Evolutionary conservation across 2,329 filamentous ascomycete species (phyloP).

Genomic region (Aureobasidium sp.): DNA sequence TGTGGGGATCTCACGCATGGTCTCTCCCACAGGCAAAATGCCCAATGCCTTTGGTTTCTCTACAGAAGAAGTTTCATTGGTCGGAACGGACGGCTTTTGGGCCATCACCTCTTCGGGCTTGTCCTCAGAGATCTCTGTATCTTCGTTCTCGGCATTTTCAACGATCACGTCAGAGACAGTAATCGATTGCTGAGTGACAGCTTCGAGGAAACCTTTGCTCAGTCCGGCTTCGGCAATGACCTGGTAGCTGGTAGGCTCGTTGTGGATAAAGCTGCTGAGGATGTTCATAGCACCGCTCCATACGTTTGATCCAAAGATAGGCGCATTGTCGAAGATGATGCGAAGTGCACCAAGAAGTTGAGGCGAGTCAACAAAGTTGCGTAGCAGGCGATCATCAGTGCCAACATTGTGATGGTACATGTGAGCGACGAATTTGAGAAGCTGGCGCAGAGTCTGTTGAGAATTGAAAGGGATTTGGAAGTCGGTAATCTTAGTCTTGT

Average conservation of each 20-base stretch:
- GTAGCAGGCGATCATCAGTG: slow-evolving; percentile 80
- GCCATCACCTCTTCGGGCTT: neutral
- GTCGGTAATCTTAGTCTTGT: slow-evolving; percentile 77
- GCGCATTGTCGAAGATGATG: slow-evolving; percentile 71
- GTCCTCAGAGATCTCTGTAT: neutral
- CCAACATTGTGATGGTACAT: slow-evolving; percentile 75
- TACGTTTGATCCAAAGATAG: slow-evolving; percentile 79
- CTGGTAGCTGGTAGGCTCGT: slow-evolving; percentile 94
- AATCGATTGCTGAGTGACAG: slow-evolving; percentile 53
- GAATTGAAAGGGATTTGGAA: slow-evolving; percentile 91
- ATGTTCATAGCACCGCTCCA: slow-evolving; percentile 94
- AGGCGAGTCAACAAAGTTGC: slow-evolving; percentile 91
- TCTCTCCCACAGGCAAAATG: slow-evolving; percentile 81
- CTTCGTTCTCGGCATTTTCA: neutral
- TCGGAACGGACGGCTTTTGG: neutral
- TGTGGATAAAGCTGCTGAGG: slow-evolving; percentile 93
- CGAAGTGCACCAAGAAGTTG: slow-evolving; percentile 73
- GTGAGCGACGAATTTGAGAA: slow-evolving; percentile 94
- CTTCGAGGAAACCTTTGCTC: slow-evolving; percentile 76
- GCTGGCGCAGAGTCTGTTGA: slow-evolving; percentile 86
- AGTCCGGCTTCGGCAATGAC: slow-evolving; percentile 92
- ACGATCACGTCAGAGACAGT: slow-evolving; percentile 14
- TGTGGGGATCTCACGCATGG: slow-evolving; percentile 76
- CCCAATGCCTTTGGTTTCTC: slow-evolving; percentile 50
- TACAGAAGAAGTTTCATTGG: neutral